These are phyloP conservation scores for Colletotrichum musae DNA, from an alignment of 2,329 filamentous ascomycete species.

Conservation along the genomic window DNA sequence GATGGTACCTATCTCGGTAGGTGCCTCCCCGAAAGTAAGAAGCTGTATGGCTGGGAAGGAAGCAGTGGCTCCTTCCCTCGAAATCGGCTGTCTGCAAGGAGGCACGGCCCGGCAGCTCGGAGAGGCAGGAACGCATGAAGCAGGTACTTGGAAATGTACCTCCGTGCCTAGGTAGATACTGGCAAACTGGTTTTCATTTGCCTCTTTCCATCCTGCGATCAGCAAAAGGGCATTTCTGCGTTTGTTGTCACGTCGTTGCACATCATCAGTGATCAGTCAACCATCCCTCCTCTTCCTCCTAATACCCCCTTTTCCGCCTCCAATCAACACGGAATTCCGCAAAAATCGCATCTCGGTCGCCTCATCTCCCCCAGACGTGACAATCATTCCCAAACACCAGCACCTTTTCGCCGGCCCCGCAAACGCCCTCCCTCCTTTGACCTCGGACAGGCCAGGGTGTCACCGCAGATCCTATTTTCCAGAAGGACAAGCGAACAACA, in stretches of 20 bases:
- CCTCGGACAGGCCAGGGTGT: constrained; percentile 32
- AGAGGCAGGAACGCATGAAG: not conserved
- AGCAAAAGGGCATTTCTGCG: not conserved
- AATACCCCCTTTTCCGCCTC: constrained; percentile 13
- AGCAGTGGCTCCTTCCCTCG: not conserved
- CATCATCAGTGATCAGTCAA: not conserved
- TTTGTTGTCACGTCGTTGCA: constrained; percentile 3
- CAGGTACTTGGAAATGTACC: not conserved
- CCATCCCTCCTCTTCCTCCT: too few relatives aligned
- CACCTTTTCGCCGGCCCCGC: constrained; percentile 31
- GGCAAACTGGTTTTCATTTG: not conserved
- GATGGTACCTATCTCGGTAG: too few relatives aligned
- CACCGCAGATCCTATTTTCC: constrained; percentile 42
- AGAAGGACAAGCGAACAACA: constrained; percentile 41
- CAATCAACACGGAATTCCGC: constrained; percentile 15
- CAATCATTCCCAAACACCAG: constrained; percentile 38
- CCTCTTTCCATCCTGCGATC: not conserved
- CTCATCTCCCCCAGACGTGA: constrained; percentile 30
- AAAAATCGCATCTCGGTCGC: constrained; percentile 10
- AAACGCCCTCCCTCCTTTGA: constrained; percentile 22
- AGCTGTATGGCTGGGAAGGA: not conserved
- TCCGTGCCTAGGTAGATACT: not conserved
- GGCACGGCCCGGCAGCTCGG: constrained; percentile 22
- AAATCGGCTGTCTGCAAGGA: constrained; percentile 21
- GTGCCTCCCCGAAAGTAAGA: not conserved